phyloP scores from a whole-genome alignment of 75 land plant species.

The Pinus tabuliformis region DNA sequence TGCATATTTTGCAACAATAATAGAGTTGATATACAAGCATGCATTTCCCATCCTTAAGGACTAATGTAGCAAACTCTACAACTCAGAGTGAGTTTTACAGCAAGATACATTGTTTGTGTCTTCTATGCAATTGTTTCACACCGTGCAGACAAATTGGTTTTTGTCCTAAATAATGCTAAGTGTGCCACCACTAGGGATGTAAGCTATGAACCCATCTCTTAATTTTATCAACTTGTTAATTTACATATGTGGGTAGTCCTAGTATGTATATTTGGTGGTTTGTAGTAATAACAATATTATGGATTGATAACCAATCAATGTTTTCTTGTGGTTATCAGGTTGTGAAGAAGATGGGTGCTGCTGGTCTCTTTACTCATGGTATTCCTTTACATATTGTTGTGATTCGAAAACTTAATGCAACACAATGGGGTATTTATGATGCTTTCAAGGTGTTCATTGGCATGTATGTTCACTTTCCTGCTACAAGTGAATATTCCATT shows the following conservation, averaged over 20 bases:
- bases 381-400: constrained; percentile 39
- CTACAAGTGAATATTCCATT: neutral
- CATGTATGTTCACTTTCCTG: neutral
- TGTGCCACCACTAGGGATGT: constrained; percentile 60
- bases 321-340: too few species aligned
- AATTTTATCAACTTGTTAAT: too few species aligned
- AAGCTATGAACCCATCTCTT: too few species aligned
- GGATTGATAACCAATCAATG: too few species aligned
- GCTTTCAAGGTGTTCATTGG: constrained; percentile 53
- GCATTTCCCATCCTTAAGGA: constrained; percentile 71
- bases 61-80: constrained; percentile 71
- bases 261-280: too few species aligned
- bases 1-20: constrained; percentile 75
- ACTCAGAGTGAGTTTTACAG: constrained; percentile 54
- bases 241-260: too few species aligned
- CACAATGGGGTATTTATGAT: constrained; percentile 49
- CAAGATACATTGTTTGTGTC: constrained; percentile 81
- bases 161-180: constrained; percentile 27
- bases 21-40: constrained; percentile 72
- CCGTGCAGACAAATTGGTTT: constrained; percentile 85
- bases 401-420: constrained; percentile 43
- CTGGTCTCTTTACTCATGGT: constrained; percentile 35
- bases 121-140: constrained; percentile 85
- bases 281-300: too few species aligned
- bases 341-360: constrained; percentile 24